Evolutionary conservation across 2,329 filamentous ascomycete species (phyloP), one percentile per base, ranked within the genome.

Genomic region (Ophiobolus disseminans): DNA sequence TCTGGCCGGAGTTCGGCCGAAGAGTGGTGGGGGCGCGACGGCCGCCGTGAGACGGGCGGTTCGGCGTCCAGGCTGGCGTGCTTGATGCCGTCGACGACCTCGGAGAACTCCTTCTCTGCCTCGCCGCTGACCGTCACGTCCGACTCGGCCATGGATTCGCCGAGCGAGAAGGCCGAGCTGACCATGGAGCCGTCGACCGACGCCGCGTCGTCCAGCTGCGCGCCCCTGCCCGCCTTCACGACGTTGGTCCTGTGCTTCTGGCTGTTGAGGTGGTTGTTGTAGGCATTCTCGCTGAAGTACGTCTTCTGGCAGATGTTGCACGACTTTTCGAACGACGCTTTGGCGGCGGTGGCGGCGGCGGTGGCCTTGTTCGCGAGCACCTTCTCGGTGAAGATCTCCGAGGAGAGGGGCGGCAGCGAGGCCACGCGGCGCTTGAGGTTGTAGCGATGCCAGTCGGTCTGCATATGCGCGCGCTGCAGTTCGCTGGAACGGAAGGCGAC

Each of bases 401-500:
- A 92, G 5, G 91, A 87, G 39, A 97, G 90, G 3, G 94, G 92
- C 22, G 93, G 91, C 5, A 97, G 81, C 5, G 90, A 90, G 32
- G 93, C 91, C 47, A 97, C 89, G 65, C 92, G 87, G 62, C 94
- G 90, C 79, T 97, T 97, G 65, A 97, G 84, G 73, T 99, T 99
- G 76, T 97, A 97, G 58, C 94, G 87, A 74, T 99, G 93, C 94
- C 94, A 99, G 78, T 99, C 94, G 64, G 88, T 94, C 74, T 94
- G 91, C 94, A 99, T 99, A 73, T 99, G 94, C 28, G 85, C 87
- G 72, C 94, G 87, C 77, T 99, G 94, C 47, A 95, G 82, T 70
- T 97, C 93, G 73, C 90, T 91, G 70, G 90, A 91, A 60, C 93
- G 88, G 77, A 97, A 99, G 42, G 93, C 94, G 63, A 99, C 92